Evolutionary conservation across 2,329 filamentous ascomycete species (phyloP).

Genomic region (Fusarium coicis): DNA sequence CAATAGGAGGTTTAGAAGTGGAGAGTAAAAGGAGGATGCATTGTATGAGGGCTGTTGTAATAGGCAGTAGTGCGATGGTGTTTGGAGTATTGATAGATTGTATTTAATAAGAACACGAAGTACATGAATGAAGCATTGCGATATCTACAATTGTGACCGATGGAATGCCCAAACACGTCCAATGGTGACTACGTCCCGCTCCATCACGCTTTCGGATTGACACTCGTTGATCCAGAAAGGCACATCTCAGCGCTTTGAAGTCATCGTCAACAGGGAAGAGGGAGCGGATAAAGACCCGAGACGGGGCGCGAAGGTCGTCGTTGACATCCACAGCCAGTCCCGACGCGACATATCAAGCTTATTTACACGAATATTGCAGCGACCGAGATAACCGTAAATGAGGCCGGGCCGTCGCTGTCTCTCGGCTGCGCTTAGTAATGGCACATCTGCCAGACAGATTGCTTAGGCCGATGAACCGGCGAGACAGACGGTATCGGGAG

Average conservation of each 20-base stretch:
- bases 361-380: neutral
- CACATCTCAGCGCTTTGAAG: neutral
- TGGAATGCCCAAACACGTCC: neutral
- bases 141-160: neutral
- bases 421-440: neutral
- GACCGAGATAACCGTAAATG: neutral
- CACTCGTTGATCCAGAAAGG: neutral
- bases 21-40: conserved; percentile 40
- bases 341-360: neutral
- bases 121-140: neutral
- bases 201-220: too few relatives aligned
- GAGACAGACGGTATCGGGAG: neutral
- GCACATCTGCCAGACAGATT: neutral
- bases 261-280: rapidly evolving
- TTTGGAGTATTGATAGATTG: conserved; percentile 12
- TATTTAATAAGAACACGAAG: conserved; percentile 11
- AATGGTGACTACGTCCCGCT: too few relatives aligned
- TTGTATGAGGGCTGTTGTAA: neutral
- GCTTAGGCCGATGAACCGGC: neutral
- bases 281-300: neutral
- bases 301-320: neutral
- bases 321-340: neutral
- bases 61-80: conserved; percentile 12
- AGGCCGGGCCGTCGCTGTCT: neutral
- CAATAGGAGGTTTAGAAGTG: conserved; percentile 67